Conservation (phyloP, 768 basidiomycete species). For the Leccinum disarticulatum region DNA sequence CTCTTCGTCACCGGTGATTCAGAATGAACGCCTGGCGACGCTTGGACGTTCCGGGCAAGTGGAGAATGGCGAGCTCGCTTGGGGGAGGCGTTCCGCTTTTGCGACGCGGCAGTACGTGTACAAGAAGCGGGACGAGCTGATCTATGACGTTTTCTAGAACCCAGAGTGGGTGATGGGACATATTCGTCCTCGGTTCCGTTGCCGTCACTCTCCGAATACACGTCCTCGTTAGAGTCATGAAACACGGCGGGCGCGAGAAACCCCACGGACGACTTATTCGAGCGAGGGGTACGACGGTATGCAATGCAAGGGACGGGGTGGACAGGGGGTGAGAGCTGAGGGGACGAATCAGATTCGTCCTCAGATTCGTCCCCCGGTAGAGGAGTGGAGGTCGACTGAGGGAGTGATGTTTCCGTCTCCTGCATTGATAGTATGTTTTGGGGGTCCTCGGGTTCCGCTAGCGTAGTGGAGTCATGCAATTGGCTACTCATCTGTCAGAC, state of each 20-base stretch:
- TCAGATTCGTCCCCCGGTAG: neutral
- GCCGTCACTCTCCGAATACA: conserved; percentile 38
- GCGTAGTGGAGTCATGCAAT: conserved; percentile 4
- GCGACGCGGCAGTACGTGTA: conserved; percentile 1
- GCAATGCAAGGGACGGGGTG: neutral
- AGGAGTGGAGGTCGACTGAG: conserved; percentile 3
- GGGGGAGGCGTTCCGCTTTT: conserved; percentile 4
- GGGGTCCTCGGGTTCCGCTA: conserved; percentile 7
- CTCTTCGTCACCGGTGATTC: conserved; percentile 22
- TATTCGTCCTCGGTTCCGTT: conserved; percentile 47
- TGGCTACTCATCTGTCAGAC: conserved; percentile 24
- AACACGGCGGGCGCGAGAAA: neutral
- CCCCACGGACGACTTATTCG: conserved; percentile 5
- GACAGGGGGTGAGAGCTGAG: neutral
- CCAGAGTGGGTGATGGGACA: conserved; percentile 37
- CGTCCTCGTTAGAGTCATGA: conserved; percentile 29
- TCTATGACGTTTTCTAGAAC: conserved; percentile 36
- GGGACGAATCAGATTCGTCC: neutral
- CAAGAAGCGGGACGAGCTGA: conserved; percentile 5
- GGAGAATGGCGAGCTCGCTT: conserved; percentile 37
- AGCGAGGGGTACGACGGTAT: conserved; percentile 17
- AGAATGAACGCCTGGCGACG: conserved; percentile 21
- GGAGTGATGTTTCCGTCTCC: conserved; percentile 7
- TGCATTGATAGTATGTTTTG: conserved; percentile 14
- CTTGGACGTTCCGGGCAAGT: conserved; percentile 48